These are phyloP conservation scores for Zangia roseola DNA, from an alignment of 768 basidiomycete genomes.

Conservation along the genomic window DNA sequence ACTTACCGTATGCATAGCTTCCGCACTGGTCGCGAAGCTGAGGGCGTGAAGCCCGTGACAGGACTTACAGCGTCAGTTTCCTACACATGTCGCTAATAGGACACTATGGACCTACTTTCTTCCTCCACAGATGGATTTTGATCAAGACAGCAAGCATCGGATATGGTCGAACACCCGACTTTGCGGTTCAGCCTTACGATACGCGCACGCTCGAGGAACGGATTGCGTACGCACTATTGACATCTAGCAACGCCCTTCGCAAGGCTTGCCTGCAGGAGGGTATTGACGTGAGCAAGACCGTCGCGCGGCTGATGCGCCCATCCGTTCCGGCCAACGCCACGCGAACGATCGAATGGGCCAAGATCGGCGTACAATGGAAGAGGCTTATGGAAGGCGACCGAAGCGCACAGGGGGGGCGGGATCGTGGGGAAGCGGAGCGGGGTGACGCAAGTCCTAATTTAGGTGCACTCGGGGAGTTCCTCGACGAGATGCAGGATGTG, in stretches of 20 bases:
- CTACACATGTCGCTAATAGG: no score
- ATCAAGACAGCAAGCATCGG: conserved; percentile 50
- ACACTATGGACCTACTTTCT: no score
- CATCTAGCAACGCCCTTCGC: conserved; percentile 21
- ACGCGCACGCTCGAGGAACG: conserved; percentile 42
- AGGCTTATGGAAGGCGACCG: conserved; percentile 4
- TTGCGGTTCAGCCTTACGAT: conserved; percentile 42
- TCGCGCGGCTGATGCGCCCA: conserved; percentile 15
- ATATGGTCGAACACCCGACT: conserved; percentile 45
- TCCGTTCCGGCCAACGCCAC: conserved; percentile 2
- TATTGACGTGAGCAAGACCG: conserved; percentile 19
- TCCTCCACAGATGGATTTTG: conserved; percentile 45
- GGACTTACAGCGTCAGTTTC: conserved; percentile 79
- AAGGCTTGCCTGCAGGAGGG: conserved; percentile 28
- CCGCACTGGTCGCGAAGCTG: conserved; percentile 81
- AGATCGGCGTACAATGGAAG: conserved; percentile 23
- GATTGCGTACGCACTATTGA: conserved; percentile 43
- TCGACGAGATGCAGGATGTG: conserved; percentile 21
- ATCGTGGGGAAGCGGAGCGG: neutral
- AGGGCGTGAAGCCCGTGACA: conserved; percentile 85
- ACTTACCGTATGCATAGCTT: conserved; percentile 66
- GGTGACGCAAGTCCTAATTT: conserved; percentile 1
- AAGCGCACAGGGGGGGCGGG: neutral
- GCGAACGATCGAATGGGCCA: conserved; percentile 19
- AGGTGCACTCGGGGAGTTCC: conserved; percentile 11